These are phyloP conservation scores for Paraconiothyrium sp. DNA, from an alignment of 2,329 filamentous ascomycete species.

Conservation along the genomic window DNA sequence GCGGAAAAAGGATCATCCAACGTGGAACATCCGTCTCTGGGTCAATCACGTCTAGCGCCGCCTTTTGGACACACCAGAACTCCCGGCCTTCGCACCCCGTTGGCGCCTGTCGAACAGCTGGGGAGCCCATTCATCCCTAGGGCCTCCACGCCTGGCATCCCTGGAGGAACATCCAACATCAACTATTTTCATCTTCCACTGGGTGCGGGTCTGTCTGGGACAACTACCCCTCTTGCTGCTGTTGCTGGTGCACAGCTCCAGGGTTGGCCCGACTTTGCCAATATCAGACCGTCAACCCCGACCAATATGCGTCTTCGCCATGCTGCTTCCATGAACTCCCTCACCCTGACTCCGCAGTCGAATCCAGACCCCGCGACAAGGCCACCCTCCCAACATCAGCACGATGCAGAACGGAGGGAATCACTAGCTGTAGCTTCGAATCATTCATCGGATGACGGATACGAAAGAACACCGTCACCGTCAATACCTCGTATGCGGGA, in stretches of 20 bases:
- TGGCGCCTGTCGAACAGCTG: constrained; percentile 46
- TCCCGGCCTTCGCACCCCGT: constrained; percentile 38
- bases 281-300: constrained; percentile 45
- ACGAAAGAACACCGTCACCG: constrained; percentile 41
- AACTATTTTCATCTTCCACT: constrained; percentile 86
- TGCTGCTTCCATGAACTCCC: constrained; percentile 56
- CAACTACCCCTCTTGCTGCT: constrained; percentile 81
- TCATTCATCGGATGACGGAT: constrained; percentile 39
- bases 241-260: constrained; percentile 76
- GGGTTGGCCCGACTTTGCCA: constrained; percentile 56
- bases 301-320: constrained; percentile 48
- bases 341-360: constrained; percentile 57
- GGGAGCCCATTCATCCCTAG: constrained; percentile 50
- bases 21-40: constrained; percentile 26
- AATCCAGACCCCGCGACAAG: constrained; percentile 56
- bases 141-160: constrained; percentile 66
- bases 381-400: constrained; percentile 55
- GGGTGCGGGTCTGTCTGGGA: constrained; percentile 74
- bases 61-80: constrained; percentile 38
- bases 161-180: constrained; percentile 78
- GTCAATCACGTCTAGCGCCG: constrained; percentile 33
- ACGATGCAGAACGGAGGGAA: constrained; percentile 38
- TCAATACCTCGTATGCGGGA: constrained; percentile 70
- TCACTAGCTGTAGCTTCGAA: constrained; percentile 40
- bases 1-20: constrained; percentile 30